A percentile compares a stretch with the other conserved stretches of the same genome.
These are phyloP conservation scores for Penicillium longicatenatum DNA, from an alignment of 495 filamentous ascomycete species.

Conservation along the genomic window DNA sequence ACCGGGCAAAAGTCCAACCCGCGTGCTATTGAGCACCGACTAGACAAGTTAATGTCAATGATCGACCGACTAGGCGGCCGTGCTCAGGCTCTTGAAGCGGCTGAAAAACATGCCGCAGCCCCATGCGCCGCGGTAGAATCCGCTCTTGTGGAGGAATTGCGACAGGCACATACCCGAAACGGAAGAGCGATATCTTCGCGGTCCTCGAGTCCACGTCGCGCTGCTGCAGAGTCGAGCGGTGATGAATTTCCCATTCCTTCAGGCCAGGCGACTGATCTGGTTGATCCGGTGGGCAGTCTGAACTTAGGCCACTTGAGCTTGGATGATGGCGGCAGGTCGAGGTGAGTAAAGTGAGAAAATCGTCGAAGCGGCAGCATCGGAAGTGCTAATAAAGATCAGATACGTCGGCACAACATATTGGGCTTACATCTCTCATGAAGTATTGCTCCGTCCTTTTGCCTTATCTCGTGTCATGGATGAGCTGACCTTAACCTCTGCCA, in stretches of 20 bases:
- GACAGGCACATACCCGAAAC: conserved; percentile 16
- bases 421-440: conserved; percentile 55
- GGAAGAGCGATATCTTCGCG: conserved; percentile 22
- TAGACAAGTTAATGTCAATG: conserved; percentile 51
- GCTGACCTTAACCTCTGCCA: conserved; percentile 14
- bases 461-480: neutral
- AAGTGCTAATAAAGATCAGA: conserved; percentile 27
- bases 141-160: conserved; percentile 21
- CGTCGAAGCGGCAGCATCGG: neutral
- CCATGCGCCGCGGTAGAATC: conserved; percentile 27
- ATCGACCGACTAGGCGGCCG: conserved; percentile 44
- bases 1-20: conserved; percentile 31
- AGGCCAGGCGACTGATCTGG: conserved; percentile 46
- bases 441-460: conserved; percentile 14
- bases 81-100: conserved; percentile 30
- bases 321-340: conserved; percentile 48
- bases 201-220: conserved; percentile 39
- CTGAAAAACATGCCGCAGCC: conserved; percentile 24
- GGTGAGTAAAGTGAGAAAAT: conserved; percentile 27
- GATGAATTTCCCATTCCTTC: conserved; percentile 52
- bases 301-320: conserved; percentile 51
- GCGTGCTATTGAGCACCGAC: conserved; percentile 43
- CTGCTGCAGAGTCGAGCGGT: conserved; percentile 35
- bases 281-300: conserved; percentile 48
- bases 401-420: conserved; percentile 56